Base-by-base conservation (phyloP, 345 rosid species). In the Euclidium syriacum region DNA sequence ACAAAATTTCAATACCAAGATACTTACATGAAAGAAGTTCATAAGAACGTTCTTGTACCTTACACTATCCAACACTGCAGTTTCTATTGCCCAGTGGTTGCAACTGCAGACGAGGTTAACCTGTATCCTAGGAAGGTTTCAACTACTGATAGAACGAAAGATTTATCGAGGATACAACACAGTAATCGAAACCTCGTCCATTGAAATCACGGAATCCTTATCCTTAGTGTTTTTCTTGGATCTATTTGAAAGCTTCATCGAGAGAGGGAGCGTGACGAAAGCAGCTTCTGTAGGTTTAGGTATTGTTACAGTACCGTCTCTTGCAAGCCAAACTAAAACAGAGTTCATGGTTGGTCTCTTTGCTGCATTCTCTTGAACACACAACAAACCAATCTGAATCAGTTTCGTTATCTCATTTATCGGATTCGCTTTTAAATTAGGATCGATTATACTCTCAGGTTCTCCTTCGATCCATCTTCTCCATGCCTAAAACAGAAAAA, bases 341-440 rank as follows among this genome's bases (percentile, higher is more conserved):
- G 75, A 61, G 1, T 68, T 80, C 82, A 82, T 73, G 22, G 79
- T 65, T 32, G 90, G 90, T 68, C 87, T 75, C 33, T 68, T 69
- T 6, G 73, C 71, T 24, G 74, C 79, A 47, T 67, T 62, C 40
- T 77, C 87, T 64, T 80, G 87, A 49, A 80, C 83, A 27, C 90
- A 85, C 42, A 85, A 49, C 48, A 85, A 43, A 25, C 79, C 85
- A 11, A 82, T 73, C 55, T 78, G 82, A 25, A 80, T 77, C 69
- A 83, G 73, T 52, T 78, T 78, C 41, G 59, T 17, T 20, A 73
- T 76, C 50, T 80, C 87, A 39, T 40, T 62, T 33, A 58, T 58
- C 3, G 64, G 58, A 36, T 52, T 74, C 15, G 67, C 69, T 1
- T 32, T 64, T 61, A 74, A 9, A 33, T 52, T 22, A 22, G 81